These are phyloP conservation scores for Chlorella variabilis DNA, from an alignment of 163 green algal genomes.

Conservation along the genomic window DNA sequence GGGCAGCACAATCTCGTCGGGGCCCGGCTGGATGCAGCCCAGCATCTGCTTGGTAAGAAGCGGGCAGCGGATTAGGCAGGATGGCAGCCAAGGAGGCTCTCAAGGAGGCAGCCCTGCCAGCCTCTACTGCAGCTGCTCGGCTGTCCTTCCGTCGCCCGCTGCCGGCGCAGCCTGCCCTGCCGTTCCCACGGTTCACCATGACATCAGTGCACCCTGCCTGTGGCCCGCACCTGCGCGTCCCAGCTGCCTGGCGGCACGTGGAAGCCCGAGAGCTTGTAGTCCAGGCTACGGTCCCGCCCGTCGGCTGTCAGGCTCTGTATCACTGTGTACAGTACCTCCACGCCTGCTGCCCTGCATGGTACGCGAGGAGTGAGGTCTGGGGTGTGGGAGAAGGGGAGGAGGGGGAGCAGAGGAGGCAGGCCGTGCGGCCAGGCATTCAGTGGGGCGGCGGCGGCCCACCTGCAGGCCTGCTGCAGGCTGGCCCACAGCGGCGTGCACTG, in stretches of 20 bases:
- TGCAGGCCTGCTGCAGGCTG: conserved; percentile 37
- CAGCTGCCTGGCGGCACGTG: conserved; percentile 69
- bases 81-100: no score
- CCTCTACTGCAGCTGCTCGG: no score
- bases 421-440: background rate
- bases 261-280: conserved; percentile 86
- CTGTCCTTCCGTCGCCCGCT: no score
- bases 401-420: background rate
- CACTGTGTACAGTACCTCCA: conserved; percentile 79
- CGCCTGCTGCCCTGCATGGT: conserved; percentile 37
- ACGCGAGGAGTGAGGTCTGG: background rate
- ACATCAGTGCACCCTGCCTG: no score
- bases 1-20: conserved; percentile 78
- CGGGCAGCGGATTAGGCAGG: no score
- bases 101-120: no score
- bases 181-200: no score
- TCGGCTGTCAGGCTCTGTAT: conserved; percentile 72
- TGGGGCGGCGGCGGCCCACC: background rate
- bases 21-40: conserved; percentile 49
- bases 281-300: conserved; percentile 65
- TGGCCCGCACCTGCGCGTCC: conserved; percentile 60
- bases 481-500: conserved; percentile 23
- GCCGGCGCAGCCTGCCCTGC: no score
- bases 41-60: conserved; percentile 57
- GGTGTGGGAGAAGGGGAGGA: background rate